These are phyloP conservation scores for Mortierella sp. DNA, from an alignment of 371 early-diverging fungal species.

Conservation along the genomic window DNA sequence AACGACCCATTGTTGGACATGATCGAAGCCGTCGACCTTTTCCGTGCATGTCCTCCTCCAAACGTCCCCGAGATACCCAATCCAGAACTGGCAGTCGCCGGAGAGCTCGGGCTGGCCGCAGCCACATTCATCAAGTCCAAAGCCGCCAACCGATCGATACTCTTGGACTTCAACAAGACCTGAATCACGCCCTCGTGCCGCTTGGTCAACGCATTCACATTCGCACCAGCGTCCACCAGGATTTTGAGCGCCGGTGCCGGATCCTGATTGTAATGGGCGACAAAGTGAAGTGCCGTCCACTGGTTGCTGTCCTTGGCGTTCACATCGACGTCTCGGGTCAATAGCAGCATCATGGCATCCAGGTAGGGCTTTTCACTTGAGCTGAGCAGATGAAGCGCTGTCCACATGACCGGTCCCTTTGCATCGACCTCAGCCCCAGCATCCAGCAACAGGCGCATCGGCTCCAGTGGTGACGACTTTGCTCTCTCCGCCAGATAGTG, in stretches of 20 bases:
- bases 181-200: slow-evolving; percentile 44
- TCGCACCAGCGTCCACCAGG: slow-evolving; percentile 62
- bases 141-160: slow-evolving; percentile 50
- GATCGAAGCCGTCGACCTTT: slow-evolving; percentile 28
- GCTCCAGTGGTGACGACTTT: slow-evolving; percentile 41
- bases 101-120: not conserved
- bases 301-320: slow-evolving; percentile 79
- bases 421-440: slow-evolving; percentile 64
- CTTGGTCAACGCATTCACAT: slow-evolving; percentile 61
- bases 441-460: slow-evolving; percentile 59
- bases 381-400: slow-evolving; percentile 58
- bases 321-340: slow-evolving; percentile 61
- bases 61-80: slow-evolving; percentile 17
- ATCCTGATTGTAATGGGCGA: slow-evolving; percentile 65
- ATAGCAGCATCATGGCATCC: slow-evolving; percentile 59
- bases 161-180: slow-evolving; percentile 49
- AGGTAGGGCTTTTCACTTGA: slow-evolving; percentile 59
- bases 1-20: slow-evolving; percentile 27
- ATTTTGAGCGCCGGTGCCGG: slow-evolving; percentile 57
- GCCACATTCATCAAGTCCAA: slow-evolving; percentile 17
- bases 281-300: slow-evolving; percentile 85
- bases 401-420: slow-evolving; percentile 57
- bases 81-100: slow-evolving; percentile 22
- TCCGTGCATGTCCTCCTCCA: slow-evolving; percentile 44
- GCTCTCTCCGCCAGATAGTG: slow-evolving; percentile 50